Conservation (phyloP, 768 basidiomycete genomes). For the Agrocybe praecox region DNA sequence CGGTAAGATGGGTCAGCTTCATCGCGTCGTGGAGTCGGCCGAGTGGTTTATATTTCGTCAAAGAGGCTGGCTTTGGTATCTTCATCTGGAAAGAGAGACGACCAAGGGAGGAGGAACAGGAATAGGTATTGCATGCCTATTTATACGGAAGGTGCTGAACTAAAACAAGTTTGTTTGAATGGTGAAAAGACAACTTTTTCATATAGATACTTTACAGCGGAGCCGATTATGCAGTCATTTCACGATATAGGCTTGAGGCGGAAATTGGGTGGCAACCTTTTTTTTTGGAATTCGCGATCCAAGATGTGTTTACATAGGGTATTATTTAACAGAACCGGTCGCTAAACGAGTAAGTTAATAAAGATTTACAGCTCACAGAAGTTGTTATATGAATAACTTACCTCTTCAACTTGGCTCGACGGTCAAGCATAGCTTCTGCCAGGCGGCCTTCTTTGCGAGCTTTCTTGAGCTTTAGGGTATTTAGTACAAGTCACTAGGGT, state of each 20-base stretch:
- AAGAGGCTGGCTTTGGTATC: too few relatives aligned
- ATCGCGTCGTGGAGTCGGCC: not conserved
- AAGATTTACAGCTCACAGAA: not conserved
- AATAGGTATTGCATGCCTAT: too few relatives aligned
- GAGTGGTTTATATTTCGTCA: too few relatives aligned
- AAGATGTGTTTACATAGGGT: not conserved
- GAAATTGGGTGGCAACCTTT: not conserved
- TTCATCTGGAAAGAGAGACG: too few relatives aligned
- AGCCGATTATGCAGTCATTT: not conserved
- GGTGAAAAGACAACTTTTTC: too few relatives aligned
- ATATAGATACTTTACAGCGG: not conserved
- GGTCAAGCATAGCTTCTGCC: slow-evolving; percentile 78
- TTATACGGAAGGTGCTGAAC: too few relatives aligned
- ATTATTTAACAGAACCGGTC: slow-evolving; percentile 52
- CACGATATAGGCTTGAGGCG: not conserved
- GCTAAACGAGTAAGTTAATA: slow-evolving; percentile 24
- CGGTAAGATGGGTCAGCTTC: not conserved
- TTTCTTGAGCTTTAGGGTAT: slow-evolving; percentile 59
- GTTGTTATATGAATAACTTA: slow-evolving; percentile 22
- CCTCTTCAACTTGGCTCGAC: slow-evolving; percentile 86
- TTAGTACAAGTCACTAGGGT: not conserved
- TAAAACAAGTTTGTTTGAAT: too few relatives aligned
- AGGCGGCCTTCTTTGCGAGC: slow-evolving; percentile 81
- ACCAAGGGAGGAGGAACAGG: too few relatives aligned
- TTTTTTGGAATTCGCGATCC: not conserved